Base-by-base conservation (phyloP, 371 early-diverging fungal genomes). In the Mucor indicus region DNA sequence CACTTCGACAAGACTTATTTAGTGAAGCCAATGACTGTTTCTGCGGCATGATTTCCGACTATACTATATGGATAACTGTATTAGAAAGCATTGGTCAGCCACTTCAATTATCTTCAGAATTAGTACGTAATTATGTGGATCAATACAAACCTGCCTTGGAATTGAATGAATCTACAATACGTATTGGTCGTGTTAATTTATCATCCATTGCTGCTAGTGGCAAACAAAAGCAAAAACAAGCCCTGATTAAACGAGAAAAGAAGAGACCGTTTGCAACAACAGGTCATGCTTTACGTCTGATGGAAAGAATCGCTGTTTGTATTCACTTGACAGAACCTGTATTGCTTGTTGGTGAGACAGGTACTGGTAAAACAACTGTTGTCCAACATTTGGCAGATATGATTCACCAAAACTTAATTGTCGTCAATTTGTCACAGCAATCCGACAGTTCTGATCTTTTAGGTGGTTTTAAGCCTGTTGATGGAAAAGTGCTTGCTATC, bases 321-420 rank as follows among this genome's bases (percentile, higher is more conserved):
- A 87, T 92, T 16, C 78, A 85, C 49, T 64, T 91, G 43, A 80
- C 76, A 15, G 96, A 96, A 62, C 95, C 98, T 13, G 87, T 93
- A 0, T 65, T 99, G 20, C 72, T 99, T 3, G 89, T 99, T 3
- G 99, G 99, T 48, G 99, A 99, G 64, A 99, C 99, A 1, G 99
- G 99, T 39, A 94, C 96, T 1, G 99, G 99, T 47, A 99, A 99
- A 71, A 99, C 99, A 0, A 93, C 99, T 0, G 85, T 95, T 2
- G 89, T 99, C 12, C 99, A 99, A 69, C 86, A 94, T 41, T 75
- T 99, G 23, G 93, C 98, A 6, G 73, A 86, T 24, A 75, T 86
- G 63, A 67, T 89, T 45, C 77, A 86, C 47, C 85, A 89, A 25
- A 80, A 85, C 37, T 82, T 99, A 47, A 75, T 86, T 11, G 96